Percentiles rank a stretch among this genome's conserved stretches.
Evolutionary conservation across 2,329 filamentous ascomycete genomes (phyloP).

Genomic region (Parascedosporium putredinis): DNA sequence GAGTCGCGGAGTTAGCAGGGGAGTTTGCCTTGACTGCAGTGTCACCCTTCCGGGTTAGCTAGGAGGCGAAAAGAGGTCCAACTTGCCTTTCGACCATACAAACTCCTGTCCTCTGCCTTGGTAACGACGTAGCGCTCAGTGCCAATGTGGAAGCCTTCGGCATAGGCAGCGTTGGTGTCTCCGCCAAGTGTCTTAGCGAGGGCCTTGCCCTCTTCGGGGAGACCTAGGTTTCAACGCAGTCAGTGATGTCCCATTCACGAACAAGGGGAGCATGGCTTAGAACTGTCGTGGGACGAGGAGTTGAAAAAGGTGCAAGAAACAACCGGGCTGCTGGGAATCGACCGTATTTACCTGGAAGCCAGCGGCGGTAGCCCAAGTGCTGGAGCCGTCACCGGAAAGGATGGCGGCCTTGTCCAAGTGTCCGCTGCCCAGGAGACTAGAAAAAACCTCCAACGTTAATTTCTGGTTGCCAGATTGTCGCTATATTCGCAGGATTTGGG

Average conservation of each 20-base stretch:
- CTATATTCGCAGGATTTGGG: no score
- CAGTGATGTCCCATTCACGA: no score
- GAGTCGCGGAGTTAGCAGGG: not conserved
- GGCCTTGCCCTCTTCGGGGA: conserved; percentile 47
- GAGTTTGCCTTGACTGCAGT: not conserved
- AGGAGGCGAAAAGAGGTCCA: not conserved
- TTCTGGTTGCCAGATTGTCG: no score
- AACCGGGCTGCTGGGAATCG: no score
- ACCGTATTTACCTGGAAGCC: conserved; percentile 63
- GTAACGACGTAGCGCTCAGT: conserved; percentile 72
- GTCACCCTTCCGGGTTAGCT: no score
- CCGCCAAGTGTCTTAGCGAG: conserved; percentile 42
- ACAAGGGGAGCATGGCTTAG: no score
- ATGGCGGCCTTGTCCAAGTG: conserved; percentile 80
- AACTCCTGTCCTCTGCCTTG: conserved; percentile 63
- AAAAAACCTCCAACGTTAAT: no score
- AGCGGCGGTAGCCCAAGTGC: conserved; percentile 61
- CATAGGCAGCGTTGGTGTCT: conserved; percentile 47
- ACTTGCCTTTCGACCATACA: conserved; percentile 78
- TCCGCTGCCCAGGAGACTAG: conserved; percentile 67
- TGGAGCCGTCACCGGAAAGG: conserved; percentile 70
- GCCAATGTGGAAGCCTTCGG: conserved; percentile 63
- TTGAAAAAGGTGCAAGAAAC: no score
- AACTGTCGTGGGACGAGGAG: no score
- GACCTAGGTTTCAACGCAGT: no score